These are phyloP conservation scores for Alnus glutinosa DNA, from an alignment of 306 rosid species.

Conservation along the genomic window DNA sequence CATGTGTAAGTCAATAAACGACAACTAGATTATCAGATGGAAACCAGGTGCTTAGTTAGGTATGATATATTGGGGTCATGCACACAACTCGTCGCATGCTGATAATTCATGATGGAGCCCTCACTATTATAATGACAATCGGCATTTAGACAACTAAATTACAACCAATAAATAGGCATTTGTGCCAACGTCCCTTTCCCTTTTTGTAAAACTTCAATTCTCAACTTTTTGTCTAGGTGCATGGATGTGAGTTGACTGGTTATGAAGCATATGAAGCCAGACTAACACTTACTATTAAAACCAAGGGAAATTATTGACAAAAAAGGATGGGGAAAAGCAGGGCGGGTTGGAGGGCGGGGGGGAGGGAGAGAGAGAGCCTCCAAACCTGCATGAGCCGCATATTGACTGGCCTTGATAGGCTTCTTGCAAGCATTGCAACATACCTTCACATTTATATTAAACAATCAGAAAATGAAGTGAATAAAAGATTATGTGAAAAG, in stretches of 20 bases:
- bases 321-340: not conserved
- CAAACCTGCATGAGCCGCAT: constrained; percentile 86
- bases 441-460: constrained; percentile 62
- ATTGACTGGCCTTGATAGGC: constrained; percentile 82
- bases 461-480: constrained; percentile 35
- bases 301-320: not conserved
- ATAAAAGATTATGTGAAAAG: constrained; percentile 17
- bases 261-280: not conserved
- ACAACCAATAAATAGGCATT: not conserved
- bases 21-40: not conserved
- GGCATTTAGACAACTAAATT: not conserved
- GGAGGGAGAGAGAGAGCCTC: constrained; percentile 17
- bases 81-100: not conserved
- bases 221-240: not conserved
- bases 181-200: constrained; percentile 1
- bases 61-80: not conserved
- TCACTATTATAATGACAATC: not conserved
- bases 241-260: not conserved
- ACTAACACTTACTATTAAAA: not conserved
- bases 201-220: not conserved
- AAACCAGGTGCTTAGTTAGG: not conserved
- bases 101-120: not conserved
- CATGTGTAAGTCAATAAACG: not conserved
- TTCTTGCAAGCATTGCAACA: constrained; percentile 92
- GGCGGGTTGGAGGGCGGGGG: not conserved